Base-by-base conservation (phyloP, 495 filamentous ascomycete genomes). In the Parathielavia appendiculata region DNA sequence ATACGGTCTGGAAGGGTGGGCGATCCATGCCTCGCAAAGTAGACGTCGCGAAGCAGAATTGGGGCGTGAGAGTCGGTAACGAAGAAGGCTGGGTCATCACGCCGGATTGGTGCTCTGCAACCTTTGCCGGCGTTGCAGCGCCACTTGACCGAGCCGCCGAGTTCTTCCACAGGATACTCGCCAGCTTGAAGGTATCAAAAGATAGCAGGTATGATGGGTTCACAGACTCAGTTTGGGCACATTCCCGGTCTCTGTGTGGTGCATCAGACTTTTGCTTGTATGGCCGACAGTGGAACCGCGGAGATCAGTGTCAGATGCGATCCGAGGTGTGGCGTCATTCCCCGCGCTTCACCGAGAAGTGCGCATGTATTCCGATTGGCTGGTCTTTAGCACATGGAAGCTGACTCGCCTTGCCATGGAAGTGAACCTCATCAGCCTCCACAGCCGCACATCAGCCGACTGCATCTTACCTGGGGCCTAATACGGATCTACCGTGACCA, bases 41-140 rank as follows among this genome's bases (percentile, higher is more conserved):
- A 30, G 83, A 81, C 48, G 92, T 89, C 49, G 91, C 87, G 76
- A 97, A 97, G 70, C 93, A 98, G 66, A 97, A 93, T 69, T 92
- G 88, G 17, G 92, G 91, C 30, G 82, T 92, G 48, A 97, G 76
- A 5, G 91, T 90, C 46, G 76, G 75, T 12, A 34, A 36, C 23
- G 78, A 73, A 11, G 81, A 74, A 26, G 83, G 75, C 58, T 79
- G 74, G 43, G 85, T 78, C 89, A 93, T 93, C 57, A 66, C 77
- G 62, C 64, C 67, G 45, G 62, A 52, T 45, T 43, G 35, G 32
- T 16, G 57, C 50, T 57, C 36, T n/a, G 64, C 38, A 36, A 32
- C 52, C 49, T 54, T n/a, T 17, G 60, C 46, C 43, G 51, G 32
- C 41, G 44, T 43, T 22, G 66, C 64, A 50, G 71, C 63, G 63